Evolutionary conservation across 2,329 filamentous ascomycete species (phyloP), one percentile per base, ranked within the genome.

Genomic region (Pyrenophora graminea): DNA sequence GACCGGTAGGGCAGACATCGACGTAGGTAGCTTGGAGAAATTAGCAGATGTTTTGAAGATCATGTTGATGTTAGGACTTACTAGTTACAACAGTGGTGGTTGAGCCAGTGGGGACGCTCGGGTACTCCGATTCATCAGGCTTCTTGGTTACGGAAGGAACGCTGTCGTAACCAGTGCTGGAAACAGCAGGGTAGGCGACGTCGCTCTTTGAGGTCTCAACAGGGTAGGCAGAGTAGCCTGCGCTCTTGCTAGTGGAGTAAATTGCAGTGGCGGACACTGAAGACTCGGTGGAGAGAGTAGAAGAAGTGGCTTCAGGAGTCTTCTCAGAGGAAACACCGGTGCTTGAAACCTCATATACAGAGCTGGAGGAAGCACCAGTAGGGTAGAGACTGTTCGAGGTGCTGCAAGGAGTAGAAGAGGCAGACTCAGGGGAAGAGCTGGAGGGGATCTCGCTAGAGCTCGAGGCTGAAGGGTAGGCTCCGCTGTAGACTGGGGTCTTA

Each of bases 1-100:
- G 55, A 19, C 70, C 70, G 12, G 70, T 72, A 3, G 68, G 55
- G 67, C 70, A 73, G 21, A 70, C 56, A 37, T 73, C 70, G n/a
- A 72, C 59, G 45, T 72, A 72, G 18, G 67, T 66, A 32, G 63
- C 58, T 46, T 21, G 5, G 13, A 37, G 4, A 36, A 7, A 8
- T 53, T 21, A 53, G 40, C n/a, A 43, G n/a, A 41, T 21, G 19
- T 21, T 21, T 21, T 21, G 19, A 21, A 21, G 19, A 21, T 21
- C 19, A 21, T 21, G 19, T 21, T 21, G 19, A 21, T 21, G 19
- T 15, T 15, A 1, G 4, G 18, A 61, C 58, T 53, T 61, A 64
- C 59, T 63, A 10, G 58, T 65, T 34, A 60, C 53, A 13, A 60
- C 55, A 15, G 58, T 60, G 9, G 59, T 63, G 8, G 55, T 59